These are phyloP conservation scores for Ramaria rubella DNA, from an alignment of 768 basidiomycete species.

Conservation along the genomic window DNA sequence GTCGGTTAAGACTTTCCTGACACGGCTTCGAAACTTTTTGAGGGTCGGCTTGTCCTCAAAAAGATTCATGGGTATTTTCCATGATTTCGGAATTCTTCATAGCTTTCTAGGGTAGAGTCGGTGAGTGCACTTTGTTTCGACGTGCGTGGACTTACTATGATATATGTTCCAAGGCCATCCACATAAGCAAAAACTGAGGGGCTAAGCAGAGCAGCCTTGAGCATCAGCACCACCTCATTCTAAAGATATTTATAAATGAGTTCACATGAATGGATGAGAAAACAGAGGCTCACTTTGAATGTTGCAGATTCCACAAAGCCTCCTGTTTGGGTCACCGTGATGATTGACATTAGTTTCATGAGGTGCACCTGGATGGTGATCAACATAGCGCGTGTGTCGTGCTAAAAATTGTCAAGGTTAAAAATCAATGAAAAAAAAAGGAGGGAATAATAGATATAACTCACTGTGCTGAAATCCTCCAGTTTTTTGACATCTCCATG, in stretches of 20 bases:
- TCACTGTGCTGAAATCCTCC: background rate
- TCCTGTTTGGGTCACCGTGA: background rate
- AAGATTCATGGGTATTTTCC: too few relatives aligned
- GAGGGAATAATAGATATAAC: background rate
- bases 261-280: background rate
- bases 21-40: too few relatives aligned
- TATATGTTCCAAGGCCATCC: background rate
- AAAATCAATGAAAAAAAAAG: background rate
- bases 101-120: too few relatives aligned
- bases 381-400: background rate
- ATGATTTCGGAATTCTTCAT: too few relatives aligned
- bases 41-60: too few relatives aligned
- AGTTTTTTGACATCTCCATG: background rate
- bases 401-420: too few relatives aligned
- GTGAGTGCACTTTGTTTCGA: too few relatives aligned
- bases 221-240: background rate
- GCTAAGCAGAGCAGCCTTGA: background rate
- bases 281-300: background rate
- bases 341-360: background rate
- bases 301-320: background rate
- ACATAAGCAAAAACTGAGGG: background rate
- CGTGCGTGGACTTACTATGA: too few relatives aligned
- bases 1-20: too few relatives aligned
- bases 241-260: background rate
- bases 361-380: background rate